phyloP scores from a whole-genome alignment of 129 eudicot genomes.

The Lonicera japonica region DNA sequence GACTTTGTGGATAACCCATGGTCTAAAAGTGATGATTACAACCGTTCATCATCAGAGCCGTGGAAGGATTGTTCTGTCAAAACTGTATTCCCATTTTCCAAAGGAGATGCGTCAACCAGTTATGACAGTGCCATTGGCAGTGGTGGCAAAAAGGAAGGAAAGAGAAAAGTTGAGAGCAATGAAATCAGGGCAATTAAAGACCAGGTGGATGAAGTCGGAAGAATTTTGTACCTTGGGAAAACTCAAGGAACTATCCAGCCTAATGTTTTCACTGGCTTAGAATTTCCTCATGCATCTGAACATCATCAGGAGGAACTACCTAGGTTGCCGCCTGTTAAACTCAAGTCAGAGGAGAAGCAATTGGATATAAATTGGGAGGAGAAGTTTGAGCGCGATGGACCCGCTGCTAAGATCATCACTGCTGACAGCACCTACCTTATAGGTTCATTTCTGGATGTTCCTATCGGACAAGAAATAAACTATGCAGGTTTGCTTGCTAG shows the following conservation, averaged over 20 bases:
- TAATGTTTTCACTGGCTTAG: slow-evolving; percentile 36
- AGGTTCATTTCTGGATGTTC: slow-evolving; percentile 91
- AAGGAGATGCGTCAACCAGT: slow-evolving; percentile 49
- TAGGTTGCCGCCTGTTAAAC: slow-evolving; percentile 81
- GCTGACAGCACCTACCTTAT: slow-evolving; percentile 65
- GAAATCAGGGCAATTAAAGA: slow-evolving; percentile 43
- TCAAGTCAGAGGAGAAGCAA: slow-evolving; percentile 74
- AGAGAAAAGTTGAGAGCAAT: slow-evolving; percentile 36
- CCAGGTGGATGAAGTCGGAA: slow-evolving; percentile 68
- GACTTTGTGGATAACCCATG: slow-evolving; percentile 38
- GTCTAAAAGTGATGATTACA: slow-evolving; percentile 35
- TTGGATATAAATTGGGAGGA: slow-evolving; percentile 71
- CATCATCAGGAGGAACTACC: slow-evolving; percentile 84
- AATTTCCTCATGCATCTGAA: slow-evolving; percentile 44
- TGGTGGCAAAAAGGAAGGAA: slow-evolving; percentile 43
- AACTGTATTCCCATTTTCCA: slow-evolving; percentile 66
- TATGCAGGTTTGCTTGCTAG: slow-evolving; percentile 50
- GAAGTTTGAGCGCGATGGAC: slow-evolving; percentile 71
- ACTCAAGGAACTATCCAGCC: slow-evolving; percentile 40
- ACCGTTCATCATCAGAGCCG: slow-evolving; percentile 29
- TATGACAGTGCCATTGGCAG: slow-evolving; percentile 31
- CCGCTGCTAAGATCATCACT: slow-evolving; percentile 45
- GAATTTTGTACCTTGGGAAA: slow-evolving; percentile 50
- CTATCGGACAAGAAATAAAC: slow-evolving; percentile 82
- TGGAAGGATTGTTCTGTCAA: slow-evolving; percentile 77